Evolutionary conservation across 805 yeast genomes (phyloP), one percentile per base, ranked within the genome.

Genomic region (Ogataea parapolymorpha): DNA sequence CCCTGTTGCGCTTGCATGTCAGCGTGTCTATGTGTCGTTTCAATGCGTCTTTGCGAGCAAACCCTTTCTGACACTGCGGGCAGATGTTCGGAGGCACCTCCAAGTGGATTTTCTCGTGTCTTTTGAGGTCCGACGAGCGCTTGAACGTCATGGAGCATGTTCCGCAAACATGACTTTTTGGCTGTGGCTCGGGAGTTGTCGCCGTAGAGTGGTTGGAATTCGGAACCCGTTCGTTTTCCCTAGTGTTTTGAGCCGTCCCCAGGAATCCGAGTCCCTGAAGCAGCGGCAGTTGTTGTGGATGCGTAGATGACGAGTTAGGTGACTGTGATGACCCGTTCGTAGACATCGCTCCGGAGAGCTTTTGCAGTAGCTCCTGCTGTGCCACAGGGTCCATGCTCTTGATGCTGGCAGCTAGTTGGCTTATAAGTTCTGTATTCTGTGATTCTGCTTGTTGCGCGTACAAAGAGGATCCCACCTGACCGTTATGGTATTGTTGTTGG

Each of bases 31-130:
- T 68, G 59, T 85, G 95, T 50, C 95, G 68, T 57, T 84, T 85
- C 51, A 85, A 66, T 0, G 93, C 93, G 62, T 85, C 95, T 53
- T 82, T 83, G 35, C 95, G 66, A 2, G 93, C 91, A 70, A 85
- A 85, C 0, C 93, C 90, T 55, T 85, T 85, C 26, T 86, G 87
- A 65, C 95, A 85, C 13, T 70, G 63, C 5, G 81, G 77, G 61
- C 95, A 85, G 34, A 83, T 77, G 55, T 85, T 82, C 1, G 91
- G 90, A 7, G 86, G 75, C 2, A 82, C 77, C 17, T 79, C 71
- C 34, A 82, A 62, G 62, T 85, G 95, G 31, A 82, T 86, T 55
- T 84, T 79, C 52, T 80, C 85, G 55, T 84, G 93, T 41, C 91
- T 70, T 56, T 80, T 80, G 50, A 83, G 68, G 61, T 83, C 91